Base-by-base conservation (phyloP, 371 early-diverging fungal species). In the Parasitella parasitica region DNA sequence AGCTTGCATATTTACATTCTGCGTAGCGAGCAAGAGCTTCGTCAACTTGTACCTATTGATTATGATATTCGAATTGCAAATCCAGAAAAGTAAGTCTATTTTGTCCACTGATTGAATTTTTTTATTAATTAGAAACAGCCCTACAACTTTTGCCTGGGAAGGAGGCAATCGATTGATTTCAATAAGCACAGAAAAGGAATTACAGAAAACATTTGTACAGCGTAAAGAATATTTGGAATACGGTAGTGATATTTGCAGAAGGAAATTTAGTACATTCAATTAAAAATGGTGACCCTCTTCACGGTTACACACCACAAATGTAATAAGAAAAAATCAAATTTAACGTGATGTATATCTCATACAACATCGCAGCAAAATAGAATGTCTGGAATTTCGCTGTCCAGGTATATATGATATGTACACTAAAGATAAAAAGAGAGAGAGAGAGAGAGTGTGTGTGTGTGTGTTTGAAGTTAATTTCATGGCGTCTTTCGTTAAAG, bases 81-180 rank as follows among this genome's bases (percentile, higher is more conserved):
- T 24, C 87, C 91, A 11, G 67, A 75, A 32, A 73, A 86, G 91
- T 90, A 83, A 78, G 86, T 66, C 6, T n/a, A n/a, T n/a, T n/a
- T n/a, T n/a, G n/a, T n/a, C 2, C 15, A 11, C 13, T 41, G 28
- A 11, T 26, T 37, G 24, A 30, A 41, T 57, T 28, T 24, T 49
- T 30, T 65, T 20, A 7, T 41, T 53, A 8, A 35, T 7, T n/a
- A 38, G n/a, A 15, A 26, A 39, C 30, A 83, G 85, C 16, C 86
- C 85, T n/a, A 51, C 76, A 15, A 79, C 75, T 1, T 83, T 71
- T 67, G 82, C 84, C 3, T 86, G 85, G 85, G 65, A 69, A 50
- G 87, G 87, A 2, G 87, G 77, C 4, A 63, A 74, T 35, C 62
- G 72, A 6, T 64, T 84, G n/a, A 76, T 78, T 6, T 61, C 75